Conservation (phyloP, 2,329 filamentous ascomycete species). For the Fusarium setosum region DNA sequence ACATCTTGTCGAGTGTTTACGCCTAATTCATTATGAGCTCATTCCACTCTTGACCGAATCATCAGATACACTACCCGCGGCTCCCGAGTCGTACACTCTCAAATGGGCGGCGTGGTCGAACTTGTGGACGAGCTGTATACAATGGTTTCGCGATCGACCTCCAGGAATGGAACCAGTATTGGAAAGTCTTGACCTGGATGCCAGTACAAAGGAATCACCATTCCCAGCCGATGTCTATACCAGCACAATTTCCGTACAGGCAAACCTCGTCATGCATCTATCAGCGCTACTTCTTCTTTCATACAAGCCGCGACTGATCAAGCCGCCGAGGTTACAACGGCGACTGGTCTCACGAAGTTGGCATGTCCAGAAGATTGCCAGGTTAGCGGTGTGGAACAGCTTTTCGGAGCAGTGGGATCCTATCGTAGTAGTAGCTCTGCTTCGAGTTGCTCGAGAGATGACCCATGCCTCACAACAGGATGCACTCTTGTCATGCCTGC, state of each 20-base stretch:
- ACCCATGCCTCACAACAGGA: slow-evolving; percentile 44
- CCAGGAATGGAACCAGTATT: slow-evolving; percentile 17
- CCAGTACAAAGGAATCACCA: slow-evolving; percentile 12
- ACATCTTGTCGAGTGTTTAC: background rate
- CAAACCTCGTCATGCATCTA: background rate
- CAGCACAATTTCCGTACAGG: background rate
- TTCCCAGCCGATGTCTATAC: background rate
- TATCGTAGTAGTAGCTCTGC: slow-evolving; percentile 40
- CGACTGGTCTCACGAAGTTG: slow-evolving; percentile 25
- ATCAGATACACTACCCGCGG: background rate
- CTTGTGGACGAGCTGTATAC: slow-evolving; percentile 16
- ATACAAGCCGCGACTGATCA: background rate
- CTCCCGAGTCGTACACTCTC: slow-evolving; percentile 4
- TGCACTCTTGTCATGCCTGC: background rate
- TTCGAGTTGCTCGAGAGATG: slow-evolving; percentile 41
- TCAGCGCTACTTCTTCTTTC: background rate
- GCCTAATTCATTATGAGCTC: background rate
- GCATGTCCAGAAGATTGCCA: slow-evolving; percentile 47
- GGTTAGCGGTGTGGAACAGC: slow-evolving; percentile 42
- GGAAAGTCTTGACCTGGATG: slow-evolving; percentile 20
- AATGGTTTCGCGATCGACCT: slow-evolving; percentile 23
- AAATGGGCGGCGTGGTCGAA: slow-evolving; percentile 20
- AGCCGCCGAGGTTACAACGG: background rate
- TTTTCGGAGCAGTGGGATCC: slow-evolving; percentile 49
- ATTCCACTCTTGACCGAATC: background rate